Evolutionary conservation across 768 basidiomycete species (phyloP).

Genomic region (Rhizopogon vulgaris): DNA sequence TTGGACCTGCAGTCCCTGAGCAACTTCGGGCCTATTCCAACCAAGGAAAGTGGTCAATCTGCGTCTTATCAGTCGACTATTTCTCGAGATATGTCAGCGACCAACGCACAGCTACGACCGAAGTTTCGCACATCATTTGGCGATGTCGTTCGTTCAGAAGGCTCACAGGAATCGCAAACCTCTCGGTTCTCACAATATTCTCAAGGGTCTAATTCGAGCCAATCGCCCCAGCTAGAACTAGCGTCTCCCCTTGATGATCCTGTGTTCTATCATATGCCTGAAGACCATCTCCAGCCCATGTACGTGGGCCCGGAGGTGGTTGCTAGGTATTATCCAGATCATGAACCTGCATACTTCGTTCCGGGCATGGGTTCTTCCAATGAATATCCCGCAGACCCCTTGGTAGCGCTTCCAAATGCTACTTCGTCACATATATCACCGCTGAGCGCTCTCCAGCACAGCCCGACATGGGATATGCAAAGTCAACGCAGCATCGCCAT

Average conservation of each 20-base stretch:
- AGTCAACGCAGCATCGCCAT: neutral
- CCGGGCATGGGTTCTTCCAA: constrained; percentile 9
- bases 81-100: neutral
- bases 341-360: neutral
- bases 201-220: neutral
- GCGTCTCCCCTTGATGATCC: constrained; percentile 9
- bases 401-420: constrained; percentile 7
- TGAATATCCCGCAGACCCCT: constrained; percentile 14
- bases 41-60: neutral
- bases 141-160: constrained; percentile 12
- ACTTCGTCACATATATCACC: constrained; percentile 3
- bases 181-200: constrained; percentile 11
- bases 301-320: constrained; percentile 20
- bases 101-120: neutral
- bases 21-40: neutral
- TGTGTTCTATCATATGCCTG: constrained; percentile 11
- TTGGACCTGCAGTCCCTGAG: neutral
- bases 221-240: constrained; percentile 14
- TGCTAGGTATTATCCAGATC: constrained; percentile 14
- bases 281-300: constrained; percentile 15
- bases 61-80: neutral
- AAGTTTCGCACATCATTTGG: neutral
- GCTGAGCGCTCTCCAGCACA: neutral
- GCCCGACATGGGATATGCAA: neutral
- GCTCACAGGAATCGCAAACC: constrained; percentile 14